Conservation (phyloP, 306 rosid genomes). For the Vigna nakashimae region DNA sequence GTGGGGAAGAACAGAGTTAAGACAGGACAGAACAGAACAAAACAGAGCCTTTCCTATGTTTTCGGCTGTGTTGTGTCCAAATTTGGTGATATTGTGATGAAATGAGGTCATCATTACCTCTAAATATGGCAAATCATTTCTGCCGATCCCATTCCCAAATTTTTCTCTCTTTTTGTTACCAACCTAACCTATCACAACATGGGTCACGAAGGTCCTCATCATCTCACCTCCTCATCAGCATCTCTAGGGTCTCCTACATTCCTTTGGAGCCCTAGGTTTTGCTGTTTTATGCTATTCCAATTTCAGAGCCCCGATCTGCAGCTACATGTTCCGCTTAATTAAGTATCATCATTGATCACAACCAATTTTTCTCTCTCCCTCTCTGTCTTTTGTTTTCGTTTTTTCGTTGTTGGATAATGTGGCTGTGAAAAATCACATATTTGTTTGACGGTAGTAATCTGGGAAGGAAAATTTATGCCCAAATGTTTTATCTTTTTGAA, state of each 20-base stretch:
- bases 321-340: constrained; percentile 55
- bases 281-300: constrained; percentile 26
- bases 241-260: constrained; percentile 66
- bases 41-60: constrained; percentile 42
- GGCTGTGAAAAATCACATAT: neutral
- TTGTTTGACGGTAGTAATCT: neutral
- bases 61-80: constrained; percentile 50
- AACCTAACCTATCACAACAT: constrained; percentile 43
- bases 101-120: constrained; percentile 48
- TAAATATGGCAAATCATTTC: constrained; percentile 46
- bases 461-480: neutral
- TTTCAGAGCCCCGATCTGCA: constrained; percentile 37
- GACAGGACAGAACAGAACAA: neutral
- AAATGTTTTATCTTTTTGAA: neutral
- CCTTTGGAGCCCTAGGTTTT: constrained; percentile 64
- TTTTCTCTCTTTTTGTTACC: constrained; percentile 39
- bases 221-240: constrained; percentile 30
- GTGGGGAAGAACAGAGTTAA: neutral
- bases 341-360: constrained; percentile 43
- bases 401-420: constrained; percentile 18
- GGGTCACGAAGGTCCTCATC: constrained; percentile 48
- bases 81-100: constrained; percentile 48
- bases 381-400: no score
- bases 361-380: neutral
- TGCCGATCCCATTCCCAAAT: constrained; percentile 47